Conservation (phyloP, 139 green algal species). For the Tetradesmus obliquus region DNA sequence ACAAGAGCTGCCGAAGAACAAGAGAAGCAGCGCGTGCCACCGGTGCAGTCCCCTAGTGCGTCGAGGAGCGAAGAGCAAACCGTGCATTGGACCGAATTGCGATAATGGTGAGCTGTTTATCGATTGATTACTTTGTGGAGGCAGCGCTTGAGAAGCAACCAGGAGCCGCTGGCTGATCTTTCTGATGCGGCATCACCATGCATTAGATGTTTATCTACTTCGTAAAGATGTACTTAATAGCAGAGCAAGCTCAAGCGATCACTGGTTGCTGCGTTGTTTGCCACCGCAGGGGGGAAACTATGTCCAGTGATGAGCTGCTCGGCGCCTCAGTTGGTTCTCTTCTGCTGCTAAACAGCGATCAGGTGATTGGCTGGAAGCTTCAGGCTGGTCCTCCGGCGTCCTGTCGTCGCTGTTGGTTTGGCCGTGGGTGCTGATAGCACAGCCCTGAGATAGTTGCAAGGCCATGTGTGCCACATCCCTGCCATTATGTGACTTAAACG, state of each 20-base stretch:
- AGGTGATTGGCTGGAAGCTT: background rate
- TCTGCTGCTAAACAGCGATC: background rate
- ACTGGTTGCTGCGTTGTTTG: background rate
- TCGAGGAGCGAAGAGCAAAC: background rate
- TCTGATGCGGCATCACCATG: background rate
- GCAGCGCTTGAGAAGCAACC: background rate
- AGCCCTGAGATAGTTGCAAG: background rate
- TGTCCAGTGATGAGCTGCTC: background rate
- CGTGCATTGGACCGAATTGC: background rate
- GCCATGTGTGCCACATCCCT: background rate
- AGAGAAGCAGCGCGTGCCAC: background rate
- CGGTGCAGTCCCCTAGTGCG: background rate
- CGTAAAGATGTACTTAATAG: background rate
- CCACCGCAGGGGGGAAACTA: background rate
- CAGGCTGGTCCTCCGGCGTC: background rate
- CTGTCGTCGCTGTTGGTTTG: background rate
- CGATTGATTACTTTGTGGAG: background rate
- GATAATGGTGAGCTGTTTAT: background rate
- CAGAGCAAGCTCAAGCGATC: background rate
- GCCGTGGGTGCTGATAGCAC: background rate
- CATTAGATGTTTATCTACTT: background rate
- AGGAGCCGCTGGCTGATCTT: background rate
- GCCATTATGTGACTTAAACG: background rate
- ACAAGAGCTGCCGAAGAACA: background rate
- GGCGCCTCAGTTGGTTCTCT: background rate